phyloP scores from a whole-genome alignment of 1,139 yeast genomes.

The Saccharomyces hybrid region DNA sequence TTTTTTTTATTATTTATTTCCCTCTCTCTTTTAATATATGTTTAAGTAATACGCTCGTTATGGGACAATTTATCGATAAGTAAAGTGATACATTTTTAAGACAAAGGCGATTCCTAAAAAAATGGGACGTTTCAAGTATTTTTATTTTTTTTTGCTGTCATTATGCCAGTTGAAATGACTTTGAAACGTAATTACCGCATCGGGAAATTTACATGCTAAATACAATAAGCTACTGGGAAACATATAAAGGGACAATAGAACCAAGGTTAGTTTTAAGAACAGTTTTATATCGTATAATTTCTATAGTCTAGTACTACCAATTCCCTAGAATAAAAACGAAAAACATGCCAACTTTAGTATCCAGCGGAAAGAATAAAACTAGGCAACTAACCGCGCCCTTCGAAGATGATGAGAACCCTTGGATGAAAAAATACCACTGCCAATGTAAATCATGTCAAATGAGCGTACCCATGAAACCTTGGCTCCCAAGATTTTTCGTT shows the following conservation, averaged over 20 bases:
- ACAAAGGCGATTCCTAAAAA: not conserved
- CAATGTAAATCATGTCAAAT: constrained; percentile 20
- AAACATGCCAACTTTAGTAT: not conserved
- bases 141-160: not conserved
- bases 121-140: not conserved
- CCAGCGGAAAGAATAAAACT: not conserved
- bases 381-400: not conserved
- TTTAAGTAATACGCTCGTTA: not conserved
- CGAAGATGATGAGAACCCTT: not conserved
- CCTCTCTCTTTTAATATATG: not conserved
- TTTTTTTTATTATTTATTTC: not conserved
- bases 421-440: constrained; percentile 12
- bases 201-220: constrained; percentile 12
- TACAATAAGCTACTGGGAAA: constrained; percentile 3
- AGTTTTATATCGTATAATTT: not conserved
- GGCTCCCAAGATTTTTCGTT: constrained; percentile 13
- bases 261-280: constrained; percentile 13
- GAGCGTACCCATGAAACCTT: constrained; percentile 4
- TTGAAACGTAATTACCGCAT: constrained; percentile 13
- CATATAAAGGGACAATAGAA: constrained; percentile 5
- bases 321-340: not conserved
- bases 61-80: not conserved
- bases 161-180: constrained; percentile 1
- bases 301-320: not conserved
- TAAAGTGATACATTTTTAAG: not conserved